Evolutionary conservation across 2,329 filamentous ascomycete genomes (phyloP).

Genomic region (Exserohilum rostratum): DNA sequence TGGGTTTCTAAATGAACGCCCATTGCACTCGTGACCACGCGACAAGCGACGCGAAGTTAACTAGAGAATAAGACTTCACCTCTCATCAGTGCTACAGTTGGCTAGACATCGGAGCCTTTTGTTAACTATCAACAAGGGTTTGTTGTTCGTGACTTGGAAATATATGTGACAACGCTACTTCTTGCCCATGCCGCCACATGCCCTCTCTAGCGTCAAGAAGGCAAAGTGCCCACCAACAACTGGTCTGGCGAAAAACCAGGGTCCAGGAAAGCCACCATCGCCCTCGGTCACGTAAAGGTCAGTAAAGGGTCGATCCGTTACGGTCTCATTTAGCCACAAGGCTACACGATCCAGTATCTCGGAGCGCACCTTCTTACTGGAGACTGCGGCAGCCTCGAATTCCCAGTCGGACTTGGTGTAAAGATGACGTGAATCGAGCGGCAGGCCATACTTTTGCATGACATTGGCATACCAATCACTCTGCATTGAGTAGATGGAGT

Average conservation of each 20-base stretch:
- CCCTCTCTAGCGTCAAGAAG: constrained; percentile 79
- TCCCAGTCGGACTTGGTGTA: constrained; percentile 94
- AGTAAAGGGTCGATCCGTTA: constrained; percentile 75
- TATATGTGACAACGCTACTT: not conserved
- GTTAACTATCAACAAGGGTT: not conserved
- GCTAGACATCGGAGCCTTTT: too few relatives aligned
- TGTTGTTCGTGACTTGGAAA: too few relatives aligned
- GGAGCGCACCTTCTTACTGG: constrained; percentile 68
- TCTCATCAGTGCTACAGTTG: not conserved
- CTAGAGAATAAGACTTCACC: too few relatives aligned
- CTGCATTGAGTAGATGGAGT: constrained; percentile 77
- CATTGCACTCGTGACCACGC: not conserved
- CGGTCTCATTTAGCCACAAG: constrained; percentile 82
- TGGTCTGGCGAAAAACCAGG: constrained; percentile 79
- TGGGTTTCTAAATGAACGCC: not conserved
- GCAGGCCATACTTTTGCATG: constrained; percentile 80
- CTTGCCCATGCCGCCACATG: constrained; percentile 66
- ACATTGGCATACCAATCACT: constrained; percentile 81
- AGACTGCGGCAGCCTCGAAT: constrained; percentile 83
- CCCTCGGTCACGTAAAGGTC: constrained; percentile 85
- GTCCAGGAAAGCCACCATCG: constrained; percentile 73
- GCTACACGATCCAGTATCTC: constrained; percentile 78
- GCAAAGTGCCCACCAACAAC: constrained; percentile 88
- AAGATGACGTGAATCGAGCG: constrained; percentile 79
- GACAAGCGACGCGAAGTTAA: not conserved